Evolutionary conservation across 805 yeast species (phyloP), one percentile per base, ranked within the genome.

Genomic region (Isabelozyma heimii): DNA sequence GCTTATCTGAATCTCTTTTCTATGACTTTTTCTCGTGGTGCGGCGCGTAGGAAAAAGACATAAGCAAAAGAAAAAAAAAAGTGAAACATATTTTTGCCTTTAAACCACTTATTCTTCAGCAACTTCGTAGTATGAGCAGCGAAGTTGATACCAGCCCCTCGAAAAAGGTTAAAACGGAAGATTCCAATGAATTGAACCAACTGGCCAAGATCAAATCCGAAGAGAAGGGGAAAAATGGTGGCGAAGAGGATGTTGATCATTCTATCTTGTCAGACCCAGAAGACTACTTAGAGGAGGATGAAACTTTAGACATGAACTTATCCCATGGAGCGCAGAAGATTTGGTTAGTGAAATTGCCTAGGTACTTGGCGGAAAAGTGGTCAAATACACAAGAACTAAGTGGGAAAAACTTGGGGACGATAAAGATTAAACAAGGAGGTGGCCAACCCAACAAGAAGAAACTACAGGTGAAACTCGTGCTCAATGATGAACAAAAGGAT

Each of bases 311-410:
- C 65, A 74, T 94, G 66, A 89, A 91, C 61, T 67, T 91, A 45
- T 52, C 75, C 1, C 72, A 75, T 28, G 81, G 85, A 13, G 75
- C 70, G 43, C 85, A 87, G 59, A 90, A 90, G 56, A 85, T 94
- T 40, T 94, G 98, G 99, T 74, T 94, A 17, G 96, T 94, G 20
- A 82, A 94, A 57, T 72, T 94, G 60, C 98, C 99, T 1, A 83
- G 89, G 61, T 90, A 90, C 60, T 72, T 94, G 52, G 87, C 96
- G 28, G 89, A 85, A 39, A 76, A 81, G 54, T 90, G 97, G 96
- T 78, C 83, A 47, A 77, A 85, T 52, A 50, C 80, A 46, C 81
- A 76, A 20, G 70, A 72, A 41, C 67, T 86, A 44, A 77, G 81
- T 46, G 97, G 97, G 6, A 84, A 85, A 59, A 85, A 84, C 51